phyloP scores from a whole-genome alignment of 1,284 basidiomycete genomes.

The Trametes polyzona region DNA sequence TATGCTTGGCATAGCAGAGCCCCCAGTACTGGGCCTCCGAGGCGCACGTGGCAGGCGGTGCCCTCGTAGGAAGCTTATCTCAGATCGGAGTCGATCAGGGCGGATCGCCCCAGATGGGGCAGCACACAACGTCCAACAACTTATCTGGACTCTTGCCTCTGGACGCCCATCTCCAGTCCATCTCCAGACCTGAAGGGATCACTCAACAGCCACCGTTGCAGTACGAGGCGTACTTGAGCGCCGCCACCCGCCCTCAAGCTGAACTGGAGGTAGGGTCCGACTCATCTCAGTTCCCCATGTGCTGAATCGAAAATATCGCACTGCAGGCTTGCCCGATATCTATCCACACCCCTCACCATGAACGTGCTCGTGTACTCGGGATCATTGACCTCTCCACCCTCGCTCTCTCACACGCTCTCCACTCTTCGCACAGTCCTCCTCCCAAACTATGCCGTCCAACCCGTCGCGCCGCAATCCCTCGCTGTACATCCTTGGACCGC shows the following conservation, averaged over 20 bases:
- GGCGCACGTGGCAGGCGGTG: too few relatives aligned
- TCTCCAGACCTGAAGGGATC: too few relatives aligned
- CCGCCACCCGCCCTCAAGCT: too few relatives aligned
- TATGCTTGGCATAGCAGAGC: too few relatives aligned
- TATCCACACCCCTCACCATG: constrained; percentile 45
- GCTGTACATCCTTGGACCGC: constrained; percentile 75
- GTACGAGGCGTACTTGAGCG: too few relatives aligned
- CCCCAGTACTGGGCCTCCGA: too few relatives aligned
- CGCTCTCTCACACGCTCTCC: constrained; percentile 57
- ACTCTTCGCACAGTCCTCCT: constrained; percentile 63
- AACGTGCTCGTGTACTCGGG: constrained; percentile 84
- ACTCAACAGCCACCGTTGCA: too few relatives aligned
- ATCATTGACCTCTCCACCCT: constrained; percentile 64
- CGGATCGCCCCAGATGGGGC: not conserved
- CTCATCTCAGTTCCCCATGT: not conserved
- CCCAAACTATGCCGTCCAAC: constrained; percentile 80
- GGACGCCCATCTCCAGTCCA: not conserved
- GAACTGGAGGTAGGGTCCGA: too few relatives aligned
- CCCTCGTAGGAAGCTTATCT: not conserved
- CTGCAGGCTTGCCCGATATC: not conserved
- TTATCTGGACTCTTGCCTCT: not conserved
- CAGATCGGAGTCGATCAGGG: not conserved
- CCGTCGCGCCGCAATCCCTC: constrained; percentile 61
- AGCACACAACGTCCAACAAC: not conserved
- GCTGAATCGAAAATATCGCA: not conserved